Evolutionary conservation across 768 basidiomycete species (phyloP).

Genomic region (Leccinum disarticulatum): DNA sequence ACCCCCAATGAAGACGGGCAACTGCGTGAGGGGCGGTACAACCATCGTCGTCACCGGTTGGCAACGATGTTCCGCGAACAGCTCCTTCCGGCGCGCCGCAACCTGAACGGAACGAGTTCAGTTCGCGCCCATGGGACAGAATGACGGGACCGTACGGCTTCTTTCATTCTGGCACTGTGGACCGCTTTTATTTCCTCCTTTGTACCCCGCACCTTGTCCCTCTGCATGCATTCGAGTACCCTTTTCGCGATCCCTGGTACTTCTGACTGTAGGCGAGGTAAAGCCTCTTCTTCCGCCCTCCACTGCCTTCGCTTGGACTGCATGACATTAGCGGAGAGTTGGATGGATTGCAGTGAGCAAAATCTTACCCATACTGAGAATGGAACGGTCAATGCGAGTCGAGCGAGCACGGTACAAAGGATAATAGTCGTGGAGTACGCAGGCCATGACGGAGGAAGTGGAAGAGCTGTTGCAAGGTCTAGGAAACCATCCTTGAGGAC

Average conservation of each 20-base stretch:
- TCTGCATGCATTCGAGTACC: slow-evolving; percentile 51
- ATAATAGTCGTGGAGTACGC: slow-evolving; percentile 77
- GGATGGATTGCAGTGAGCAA: not conserved
- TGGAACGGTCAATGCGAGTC: slow-evolving; percentile 62
- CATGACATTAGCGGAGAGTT: slow-evolving; percentile 14
- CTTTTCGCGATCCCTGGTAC: slow-evolving; percentile 39
- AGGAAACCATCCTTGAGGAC: slow-evolving; percentile 63
- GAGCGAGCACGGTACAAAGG: slow-evolving; percentile 58
- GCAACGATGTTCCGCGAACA: slow-evolving; percentile 61
- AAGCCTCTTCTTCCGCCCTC: slow-evolving; percentile 57
- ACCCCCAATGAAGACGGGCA: slow-evolving; percentile 71
- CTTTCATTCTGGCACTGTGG: slow-evolving; percentile 47
- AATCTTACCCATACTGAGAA: slow-evolving; percentile 69
- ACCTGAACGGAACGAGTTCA: slow-evolving; percentile 40
- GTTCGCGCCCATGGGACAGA: not conserved
- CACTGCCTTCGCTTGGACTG: slow-evolving; percentile 64
- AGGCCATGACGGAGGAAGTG: slow-evolving; percentile 65
- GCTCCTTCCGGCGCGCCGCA: slow-evolving; percentile 51
- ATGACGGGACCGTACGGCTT: slow-evolving; percentile 39
- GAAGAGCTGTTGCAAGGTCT: slow-evolving; percentile 74
- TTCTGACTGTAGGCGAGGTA: slow-evolving; percentile 55
- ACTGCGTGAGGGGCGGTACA: slow-evolving; percentile 62
- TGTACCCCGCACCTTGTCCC: slow-evolving; percentile 51
- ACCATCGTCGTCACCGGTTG: slow-evolving; percentile 55
- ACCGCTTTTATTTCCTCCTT: slow-evolving; percentile 49